Evolutionary conservation across 2,329 filamentous ascomycete genomes (phyloP), one percentile per base, ranked within the genome.

Genomic region (Fusarium sp.): DNA sequence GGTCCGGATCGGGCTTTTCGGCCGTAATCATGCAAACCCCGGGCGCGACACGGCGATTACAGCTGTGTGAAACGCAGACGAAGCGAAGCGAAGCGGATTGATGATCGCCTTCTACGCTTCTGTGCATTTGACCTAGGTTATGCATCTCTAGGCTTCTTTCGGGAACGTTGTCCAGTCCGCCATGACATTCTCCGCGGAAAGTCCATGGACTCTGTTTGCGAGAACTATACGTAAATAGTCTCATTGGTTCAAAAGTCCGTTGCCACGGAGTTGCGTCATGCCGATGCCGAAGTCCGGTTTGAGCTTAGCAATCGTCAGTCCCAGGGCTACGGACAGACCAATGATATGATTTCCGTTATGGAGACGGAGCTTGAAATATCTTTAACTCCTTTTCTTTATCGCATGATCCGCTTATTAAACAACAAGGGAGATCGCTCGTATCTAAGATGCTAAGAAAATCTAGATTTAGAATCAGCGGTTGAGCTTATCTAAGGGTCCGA

Each of bases 1-100:
- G 65, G 56, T 59, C 65, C 65, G 65, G 43, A 30, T 30, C 60
- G 49, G 59, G 28, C 26, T 43, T 68, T 68, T 68, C 65, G 65
- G 65, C 65, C 65, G 65, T 62, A 47, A 44, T 12, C n/a, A 32
- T 32, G 17, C 19, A 49, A 67, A 65, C 39, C 49, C 55, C 65
- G 65, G 49, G 19, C 24, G 23, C n/a, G 10, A 23, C 14, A 47
- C 17, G 6, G 7, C 4, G 15, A 20, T 32, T 40, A 24, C 11
- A 14, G 11, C 24, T 28, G 19, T 38, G 15, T 28, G 24, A 21
- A 7, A 23, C 20, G 11, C 17, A 34, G 26, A 17, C 21, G 39
- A 4, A 10, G 32, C 19, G 28, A 11, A 45, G 30, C 34, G 23
- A 40, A 10, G 9, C n/a, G 40, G 20, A 7, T 20, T 39, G 36